Base-by-base conservation (phyloP, 2,329 filamentous ascomycete genomes). In the Aspergillus persii region DNA sequence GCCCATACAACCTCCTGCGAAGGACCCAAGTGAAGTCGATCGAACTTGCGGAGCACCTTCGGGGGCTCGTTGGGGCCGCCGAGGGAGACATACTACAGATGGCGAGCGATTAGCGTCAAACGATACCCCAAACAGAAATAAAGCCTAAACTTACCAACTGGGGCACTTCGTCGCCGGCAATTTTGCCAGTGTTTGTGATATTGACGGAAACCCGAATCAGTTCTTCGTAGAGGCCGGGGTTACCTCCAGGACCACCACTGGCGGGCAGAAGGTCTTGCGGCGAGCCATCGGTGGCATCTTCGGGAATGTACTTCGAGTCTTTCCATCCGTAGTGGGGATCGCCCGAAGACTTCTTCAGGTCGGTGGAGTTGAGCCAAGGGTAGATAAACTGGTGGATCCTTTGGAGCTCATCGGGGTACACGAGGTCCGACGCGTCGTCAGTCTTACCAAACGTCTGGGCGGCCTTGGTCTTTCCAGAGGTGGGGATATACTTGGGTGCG, bases 11-110 rank as follows among this genome's bases (percentile, higher is more conserved):
- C 81, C 54, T 83, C 86, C 74, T 86, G 74, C n/a, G 91, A 91
- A 0, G 91, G 83, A 3, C 84, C 80, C 63, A 97, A 87, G 53
- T 81, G 82, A 59, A 96, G 75, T 50, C 91, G 86, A 59, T 96
- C 90, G 69, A 97, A 98, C 49, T 88, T 88, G 61, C 94, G 88
- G 12, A 98, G 86, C 2, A 84, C 83, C 47, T 84, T 77, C 58
- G 79, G 79, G 8, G 86, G 82, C 69, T 97, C 90, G 41, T 88
- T 83, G 0, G 89, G 83, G 0, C 91, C 92, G 53, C 93, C 94
- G 2, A 96, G 89, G 31, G 84, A 87, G 56, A 98, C 69, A 75
- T 98, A 94, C 68, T 75, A 50, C 33, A 31, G 4, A 56, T 15
- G 47, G 36, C 55, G n/a, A 41, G 8, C 12, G 36, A 33, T 65